These are phyloP conservation scores for Tylopilus rubrobrunneus DNA, from an alignment of 768 basidiomycete species.

Conservation along the genomic window DNA sequence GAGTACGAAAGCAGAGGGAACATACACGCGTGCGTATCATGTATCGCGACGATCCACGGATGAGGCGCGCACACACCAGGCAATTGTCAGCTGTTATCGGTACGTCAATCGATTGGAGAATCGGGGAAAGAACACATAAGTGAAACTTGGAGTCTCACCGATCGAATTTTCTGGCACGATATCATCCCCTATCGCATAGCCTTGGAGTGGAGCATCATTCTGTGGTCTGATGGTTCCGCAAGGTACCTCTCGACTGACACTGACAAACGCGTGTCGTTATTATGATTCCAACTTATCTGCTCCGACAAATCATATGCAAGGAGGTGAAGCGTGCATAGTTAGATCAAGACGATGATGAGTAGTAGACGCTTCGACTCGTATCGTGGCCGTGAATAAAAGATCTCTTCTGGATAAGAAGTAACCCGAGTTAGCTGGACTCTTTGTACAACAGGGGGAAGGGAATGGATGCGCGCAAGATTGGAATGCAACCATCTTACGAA, in stretches of 20 bases:
- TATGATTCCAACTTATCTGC: too few relatives aligned
- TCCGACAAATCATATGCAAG: too few relatives aligned
- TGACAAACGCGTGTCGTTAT: too few relatives aligned
- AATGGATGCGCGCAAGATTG: not conserved
- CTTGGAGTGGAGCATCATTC: not conserved
- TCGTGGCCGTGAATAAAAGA: not conserved
- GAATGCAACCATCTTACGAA: not conserved
- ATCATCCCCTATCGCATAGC: not conserved
- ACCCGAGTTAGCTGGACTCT: not conserved
- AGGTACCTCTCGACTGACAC: too few relatives aligned
- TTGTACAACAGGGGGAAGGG: not conserved
- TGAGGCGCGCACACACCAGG: not conserved
- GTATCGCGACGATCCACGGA: not conserved
- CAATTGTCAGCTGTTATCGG: not conserved
- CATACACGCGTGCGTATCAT: not conserved
- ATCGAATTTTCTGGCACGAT: conserved; percentile 1
- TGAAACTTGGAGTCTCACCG: not conserved
- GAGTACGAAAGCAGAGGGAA: not conserved
- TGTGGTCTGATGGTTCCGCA: too few relatives aligned
- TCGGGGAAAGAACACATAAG: conserved; percentile 5
- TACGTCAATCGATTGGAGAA: conserved; percentile 9
- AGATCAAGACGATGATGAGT: not conserved
- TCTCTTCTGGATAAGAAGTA: not conserved
- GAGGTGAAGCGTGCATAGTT: not conserved
- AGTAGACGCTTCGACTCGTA: not conserved